Evolutionary conservation across 768 basidiomycete genomes (phyloP).

Genomic region (Daedaleopsis sinensis): DNA sequence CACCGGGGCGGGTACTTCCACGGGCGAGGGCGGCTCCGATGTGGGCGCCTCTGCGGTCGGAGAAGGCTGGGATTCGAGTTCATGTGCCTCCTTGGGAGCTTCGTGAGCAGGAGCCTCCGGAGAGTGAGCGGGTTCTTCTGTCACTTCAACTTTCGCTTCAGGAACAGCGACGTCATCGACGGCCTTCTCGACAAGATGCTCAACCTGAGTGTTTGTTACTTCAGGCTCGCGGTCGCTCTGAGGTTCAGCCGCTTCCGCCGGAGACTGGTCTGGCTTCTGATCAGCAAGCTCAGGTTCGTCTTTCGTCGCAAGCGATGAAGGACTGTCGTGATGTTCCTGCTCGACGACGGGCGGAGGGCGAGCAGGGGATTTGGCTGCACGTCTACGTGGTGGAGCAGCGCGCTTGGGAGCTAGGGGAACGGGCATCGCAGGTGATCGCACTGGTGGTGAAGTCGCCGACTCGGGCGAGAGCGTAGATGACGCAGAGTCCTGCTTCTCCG

Average conservation of each 20-base stretch:
- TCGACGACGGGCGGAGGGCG: slow-evolving; percentile 28
- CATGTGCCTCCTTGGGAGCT: background rate
- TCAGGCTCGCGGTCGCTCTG: slow-evolving; percentile 22
- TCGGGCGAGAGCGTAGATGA: slow-evolving; percentile 28
- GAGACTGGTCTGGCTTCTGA: slow-evolving; percentile 5
- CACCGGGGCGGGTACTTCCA: background rate
- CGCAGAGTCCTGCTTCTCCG: slow-evolving; percentile 16
- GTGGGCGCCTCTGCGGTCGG: background rate
- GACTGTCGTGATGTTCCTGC: slow-evolving; percentile 28
- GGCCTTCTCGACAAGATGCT: slow-evolving; percentile 11
- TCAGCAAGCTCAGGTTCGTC: background rate
- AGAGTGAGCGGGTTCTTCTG: background rate
- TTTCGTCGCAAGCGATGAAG: slow-evolving; percentile 20
- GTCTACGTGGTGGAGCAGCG: slow-evolving; percentile 74
- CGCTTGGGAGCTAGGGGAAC: slow-evolving; percentile 74
- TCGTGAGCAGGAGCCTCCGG: background rate
- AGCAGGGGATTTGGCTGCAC: slow-evolving; percentile 55
- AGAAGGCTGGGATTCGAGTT: background rate
- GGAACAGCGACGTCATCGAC: background rate
- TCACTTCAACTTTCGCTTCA: background rate
- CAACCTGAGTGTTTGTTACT: slow-evolving; percentile 9
- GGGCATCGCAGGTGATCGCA: slow-evolving; percentile 63
- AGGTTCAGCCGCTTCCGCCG: slow-evolving; percentile 8
- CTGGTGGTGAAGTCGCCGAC: slow-evolving; percentile 25
- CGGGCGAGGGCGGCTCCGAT: background rate